phyloP scores from a whole-genome alignment of 805 yeast species.

The Yarrowia osloensis region DNA sequence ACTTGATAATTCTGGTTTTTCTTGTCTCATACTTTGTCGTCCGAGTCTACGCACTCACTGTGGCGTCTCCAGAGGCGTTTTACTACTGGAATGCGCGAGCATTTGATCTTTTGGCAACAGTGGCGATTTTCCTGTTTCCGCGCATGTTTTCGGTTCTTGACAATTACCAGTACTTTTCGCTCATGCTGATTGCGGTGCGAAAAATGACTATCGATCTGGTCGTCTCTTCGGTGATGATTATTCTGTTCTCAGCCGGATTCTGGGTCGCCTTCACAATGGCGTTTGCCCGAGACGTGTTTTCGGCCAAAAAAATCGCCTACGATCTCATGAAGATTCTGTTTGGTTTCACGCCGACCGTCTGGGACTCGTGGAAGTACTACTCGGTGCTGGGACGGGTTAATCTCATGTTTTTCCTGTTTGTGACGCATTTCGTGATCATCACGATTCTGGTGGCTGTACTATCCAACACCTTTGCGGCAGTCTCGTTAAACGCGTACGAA shows the following conservation, averaged over 20 bases:
- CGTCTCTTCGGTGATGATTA: slow-evolving; percentile 52
- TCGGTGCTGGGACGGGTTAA: slow-evolving; percentile 51
- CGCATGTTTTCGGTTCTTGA: slow-evolving; percentile 54
- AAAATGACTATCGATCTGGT: slow-evolving; percentile 54
- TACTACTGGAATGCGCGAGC: slow-evolving; percentile 32
- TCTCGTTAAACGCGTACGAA: slow-evolving; percentile 44
- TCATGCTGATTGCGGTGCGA: slow-evolving; percentile 54
- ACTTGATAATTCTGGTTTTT: slow-evolving; percentile 47
- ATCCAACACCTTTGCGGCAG: slow-evolving; percentile 44
- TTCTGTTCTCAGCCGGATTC: slow-evolving; percentile 56
- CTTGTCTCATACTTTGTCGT: slow-evolving; percentile 43
- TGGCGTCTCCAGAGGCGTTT: background rate
- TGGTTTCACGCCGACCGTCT: slow-evolving; percentile 62
- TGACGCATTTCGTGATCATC: slow-evolving; percentile 56
- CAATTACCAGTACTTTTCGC: slow-evolving; percentile 54
- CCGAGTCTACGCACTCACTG: slow-evolving; percentile 34
- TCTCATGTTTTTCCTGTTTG: slow-evolving; percentile 53
- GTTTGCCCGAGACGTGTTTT: slow-evolving; percentile 48
- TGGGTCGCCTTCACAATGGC: slow-evolving; percentile 56
- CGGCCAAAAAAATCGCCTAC: slow-evolving; percentile 51
- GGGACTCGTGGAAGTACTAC: slow-evolving; percentile 57
- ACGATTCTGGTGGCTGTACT: slow-evolving; percentile 59
- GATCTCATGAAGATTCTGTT: slow-evolving; percentile 55
- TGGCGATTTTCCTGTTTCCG: slow-evolving; percentile 54
- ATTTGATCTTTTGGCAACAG: slow-evolving; percentile 43